phyloP scores from a whole-genome alignment of 306 rosid genomes.

The Senna siamea region DNA sequence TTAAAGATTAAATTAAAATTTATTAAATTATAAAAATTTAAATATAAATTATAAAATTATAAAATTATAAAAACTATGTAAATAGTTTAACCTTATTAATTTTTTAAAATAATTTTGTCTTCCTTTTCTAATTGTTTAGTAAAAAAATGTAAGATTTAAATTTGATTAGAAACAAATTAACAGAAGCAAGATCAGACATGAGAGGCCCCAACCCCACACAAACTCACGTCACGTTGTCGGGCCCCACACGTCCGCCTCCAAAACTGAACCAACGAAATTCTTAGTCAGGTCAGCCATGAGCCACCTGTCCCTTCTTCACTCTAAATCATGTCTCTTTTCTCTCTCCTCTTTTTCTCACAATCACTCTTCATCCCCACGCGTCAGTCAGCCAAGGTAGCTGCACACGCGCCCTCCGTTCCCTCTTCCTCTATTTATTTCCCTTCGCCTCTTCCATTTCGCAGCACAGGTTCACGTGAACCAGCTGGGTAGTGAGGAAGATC shows the following conservation, averaged over 20 bases:
- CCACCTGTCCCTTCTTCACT: background rate
- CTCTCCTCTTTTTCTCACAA: background rate
- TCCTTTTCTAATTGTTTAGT: no score
- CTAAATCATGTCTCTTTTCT: background rate
- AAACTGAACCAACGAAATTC: background rate
- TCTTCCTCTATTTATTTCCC: constrained; percentile 39
- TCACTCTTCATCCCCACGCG: constrained; percentile 38
- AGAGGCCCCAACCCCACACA: no score
- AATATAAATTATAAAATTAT: no score
- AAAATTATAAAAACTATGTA: no score
- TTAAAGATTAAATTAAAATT: no score
- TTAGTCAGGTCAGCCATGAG: background rate
- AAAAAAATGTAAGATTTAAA: no score
- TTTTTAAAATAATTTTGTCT: no score
- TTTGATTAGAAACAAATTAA: no score
- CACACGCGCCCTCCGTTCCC: constrained; percentile 23
- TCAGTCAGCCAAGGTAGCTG: constrained; percentile 43
- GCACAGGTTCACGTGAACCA: background rate
- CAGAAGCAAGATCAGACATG: no score
- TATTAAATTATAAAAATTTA: no score
- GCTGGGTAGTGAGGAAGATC: background rate
- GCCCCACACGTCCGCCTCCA: background rate
- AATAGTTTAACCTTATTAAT: no score
- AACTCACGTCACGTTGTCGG: background rate
- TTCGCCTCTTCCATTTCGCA: no score